Conservation (phyloP, 305 asterid species). For the Ajuga reptans region DNA sequence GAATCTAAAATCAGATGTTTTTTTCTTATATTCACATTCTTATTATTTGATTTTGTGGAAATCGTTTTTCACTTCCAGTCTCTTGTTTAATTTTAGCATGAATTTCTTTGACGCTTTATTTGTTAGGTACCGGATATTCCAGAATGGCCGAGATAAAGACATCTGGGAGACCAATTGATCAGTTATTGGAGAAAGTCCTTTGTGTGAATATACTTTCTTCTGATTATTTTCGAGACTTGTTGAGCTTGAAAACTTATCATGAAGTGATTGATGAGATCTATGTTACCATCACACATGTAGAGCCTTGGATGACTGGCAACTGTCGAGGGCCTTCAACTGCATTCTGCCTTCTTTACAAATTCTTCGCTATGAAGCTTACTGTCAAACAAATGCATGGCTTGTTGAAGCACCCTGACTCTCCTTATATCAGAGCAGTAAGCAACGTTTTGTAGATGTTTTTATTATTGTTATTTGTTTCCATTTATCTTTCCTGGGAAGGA, state of each 20-base stretch:
- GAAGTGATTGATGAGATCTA: conserved; percentile 95
- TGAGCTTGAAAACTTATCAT: conserved; percentile 77
- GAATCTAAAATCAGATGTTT: background rate
- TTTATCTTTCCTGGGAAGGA: background rate
- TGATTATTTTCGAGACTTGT: conserved; percentile 86
- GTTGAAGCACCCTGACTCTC: conserved; percentile 74
- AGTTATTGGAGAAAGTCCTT: conserved; percentile 80
- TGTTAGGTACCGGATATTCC: conserved; percentile 28
- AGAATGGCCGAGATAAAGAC: conserved; percentile 81
- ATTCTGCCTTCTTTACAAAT: conserved; percentile 81
- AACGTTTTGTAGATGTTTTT: background rate
- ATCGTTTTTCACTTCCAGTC: background rate
- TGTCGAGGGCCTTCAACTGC: conserved; percentile 98
- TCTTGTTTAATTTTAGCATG: background rate
- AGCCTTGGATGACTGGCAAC: conserved; percentile 99
- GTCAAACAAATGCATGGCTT: conserved; percentile 90
- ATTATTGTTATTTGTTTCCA: background rate
- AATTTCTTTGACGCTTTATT: background rate
- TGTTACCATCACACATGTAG: conserved; percentile 83
- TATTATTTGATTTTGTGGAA: background rate
- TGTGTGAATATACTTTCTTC: conserved; percentile 91
- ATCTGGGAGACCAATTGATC: conserved; percentile 79
- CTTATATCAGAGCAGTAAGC: conserved; percentile 90
- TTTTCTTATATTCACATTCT: background rate
- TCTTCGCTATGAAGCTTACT: conserved; percentile 84